phyloP scores from a whole-genome alignment of 164 flowering plant species.

The Chimonanthus praecox region DNA sequence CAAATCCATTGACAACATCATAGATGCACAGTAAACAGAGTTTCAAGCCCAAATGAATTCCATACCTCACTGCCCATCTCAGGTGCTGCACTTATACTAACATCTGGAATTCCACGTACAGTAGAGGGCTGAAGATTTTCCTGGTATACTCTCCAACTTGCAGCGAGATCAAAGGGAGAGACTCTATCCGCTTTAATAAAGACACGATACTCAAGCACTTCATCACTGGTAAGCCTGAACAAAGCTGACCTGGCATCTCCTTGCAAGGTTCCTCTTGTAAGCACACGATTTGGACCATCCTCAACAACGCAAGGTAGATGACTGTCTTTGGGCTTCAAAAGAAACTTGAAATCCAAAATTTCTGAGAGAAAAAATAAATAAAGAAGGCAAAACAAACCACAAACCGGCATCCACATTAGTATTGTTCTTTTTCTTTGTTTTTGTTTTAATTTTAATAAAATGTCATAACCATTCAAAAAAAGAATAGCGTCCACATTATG shows the following conservation, averaged over 20 bases:
- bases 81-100: constrained; percentile 65
- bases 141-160: constrained; percentile 96
- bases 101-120: constrained; percentile 94
- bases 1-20: neutral
- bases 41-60: neutral
- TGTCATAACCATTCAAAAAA: no score
- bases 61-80: constrained; percentile 52
- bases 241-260: constrained; percentile 72
- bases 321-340: constrained; percentile 73
- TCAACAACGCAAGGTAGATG: constrained; percentile 62
- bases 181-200: constrained; percentile 74
- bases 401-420: neutral
- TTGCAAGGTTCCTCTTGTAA: constrained; percentile 64
- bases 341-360: constrained; percentile 87
- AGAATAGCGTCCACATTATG: no score
- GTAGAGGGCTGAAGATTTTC: constrained; percentile 86
- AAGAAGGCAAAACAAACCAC: neutral
- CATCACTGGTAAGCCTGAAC: constrained; percentile 51
- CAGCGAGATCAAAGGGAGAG: constrained; percentile 97
- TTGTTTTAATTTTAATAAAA: no score
- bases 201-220: constrained; percentile 68
- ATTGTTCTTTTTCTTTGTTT: no score
- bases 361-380: constrained; percentile 34
- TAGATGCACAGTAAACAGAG: neutral
- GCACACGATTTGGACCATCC: constrained; percentile 72